These are phyloP conservation scores for Sporisorium scitamineum DNA, from an alignment of 1,284 basidiomycete species.

Conservation along the genomic window DNA sequence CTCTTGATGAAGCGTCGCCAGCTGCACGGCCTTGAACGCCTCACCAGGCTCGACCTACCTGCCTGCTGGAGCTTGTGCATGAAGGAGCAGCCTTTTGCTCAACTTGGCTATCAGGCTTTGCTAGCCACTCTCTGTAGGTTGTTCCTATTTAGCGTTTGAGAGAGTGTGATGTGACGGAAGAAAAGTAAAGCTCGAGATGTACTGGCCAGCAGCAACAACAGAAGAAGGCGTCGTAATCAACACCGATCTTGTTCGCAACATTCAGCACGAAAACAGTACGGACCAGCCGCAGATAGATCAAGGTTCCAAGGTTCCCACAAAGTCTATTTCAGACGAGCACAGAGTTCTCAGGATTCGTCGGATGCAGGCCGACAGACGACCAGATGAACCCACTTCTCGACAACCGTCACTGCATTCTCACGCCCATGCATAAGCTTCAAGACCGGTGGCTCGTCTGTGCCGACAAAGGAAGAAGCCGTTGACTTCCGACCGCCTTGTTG, in stretches of 20 bases:
- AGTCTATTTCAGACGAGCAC: constrained; percentile 12
- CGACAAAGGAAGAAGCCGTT: constrained; percentile 7
- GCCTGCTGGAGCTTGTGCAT: background rate
- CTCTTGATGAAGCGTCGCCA: constrained; percentile 11
- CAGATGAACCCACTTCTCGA: constrained; percentile 6
- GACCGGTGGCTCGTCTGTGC: constrained; percentile 1
- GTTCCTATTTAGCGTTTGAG: background rate
- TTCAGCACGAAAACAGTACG: background rate
- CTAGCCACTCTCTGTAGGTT: background rate
- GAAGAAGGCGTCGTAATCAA: background rate
- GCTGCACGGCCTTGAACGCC: constrained; percentile 9
- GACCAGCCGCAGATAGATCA: background rate
- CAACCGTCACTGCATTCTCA: constrained; percentile 16
- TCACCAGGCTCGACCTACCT: constrained; percentile 20
- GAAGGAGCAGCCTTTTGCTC: background rate
- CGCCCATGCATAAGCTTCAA: constrained; percentile 18
- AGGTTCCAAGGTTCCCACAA: constrained; percentile 23
- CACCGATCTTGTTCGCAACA: background rate
- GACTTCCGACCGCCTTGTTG: constrained; percentile 11
- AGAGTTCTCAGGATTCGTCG: constrained; percentile 15
- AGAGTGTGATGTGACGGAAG: constrained; percentile 11
- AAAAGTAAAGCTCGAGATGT: constrained; percentile 13
- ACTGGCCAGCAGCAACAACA: constrained; percentile 2
- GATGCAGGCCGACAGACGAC: constrained; percentile 19
- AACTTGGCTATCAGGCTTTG: constrained; percentile 15